These are phyloP conservation scores for Dictyostelium brefeldianum DNA, from an alignment of 78 protist genomes.

Conservation along the genomic window DNA sequence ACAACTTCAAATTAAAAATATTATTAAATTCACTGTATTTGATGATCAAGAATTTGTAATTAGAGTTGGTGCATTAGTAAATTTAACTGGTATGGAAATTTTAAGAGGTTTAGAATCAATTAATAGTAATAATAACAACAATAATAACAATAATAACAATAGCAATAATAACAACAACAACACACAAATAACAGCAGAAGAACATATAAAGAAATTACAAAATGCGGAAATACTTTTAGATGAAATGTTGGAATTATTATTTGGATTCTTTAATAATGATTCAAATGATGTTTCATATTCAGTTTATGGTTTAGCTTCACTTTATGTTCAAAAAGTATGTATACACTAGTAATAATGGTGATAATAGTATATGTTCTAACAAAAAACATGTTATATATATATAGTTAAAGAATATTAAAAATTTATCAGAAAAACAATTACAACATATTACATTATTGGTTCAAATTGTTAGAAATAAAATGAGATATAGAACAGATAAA, in stretches of 20 bases:
- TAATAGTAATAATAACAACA: neutral
- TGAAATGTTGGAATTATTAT: slow-evolving; percentile 48
- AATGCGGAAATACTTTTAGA: slow-evolving; percentile 54
- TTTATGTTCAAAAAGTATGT: slow-evolving; percentile 54
- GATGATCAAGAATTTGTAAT: slow-evolving; percentile 75
- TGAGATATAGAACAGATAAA: slow-evolving; percentile 30
- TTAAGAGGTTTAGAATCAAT: slow-evolving; percentile 63
- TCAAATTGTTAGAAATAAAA: slow-evolving; percentile 76
- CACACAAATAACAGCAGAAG: neutral
- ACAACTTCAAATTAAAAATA: slow-evolving; percentile 56
- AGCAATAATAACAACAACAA: neutral
- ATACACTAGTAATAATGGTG: neutral
- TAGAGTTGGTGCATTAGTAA: slow-evolving; percentile 66
- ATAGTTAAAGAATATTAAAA: slow-evolving; percentile 41
- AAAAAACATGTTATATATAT: neutral
- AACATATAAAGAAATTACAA: neutral
- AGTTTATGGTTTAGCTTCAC: slow-evolving; percentile 57
- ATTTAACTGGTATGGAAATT: slow-evolving; percentile 83
- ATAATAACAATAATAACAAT: neutral
- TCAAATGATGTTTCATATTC: slow-evolving; percentile 54
- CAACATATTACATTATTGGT: slow-evolving; percentile 62
- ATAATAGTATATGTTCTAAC: neutral
- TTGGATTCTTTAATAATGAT: slow-evolving; percentile 63
- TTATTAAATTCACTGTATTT: slow-evolving; percentile 14
- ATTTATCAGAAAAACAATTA: slow-evolving; percentile 51